Percentiles rank a stretch among this genome's conserved stretches.
phyloP scores from a whole-genome alignment of 1,284 basidiomycete species.

The Exobasidium cylindrosporum region DNA sequence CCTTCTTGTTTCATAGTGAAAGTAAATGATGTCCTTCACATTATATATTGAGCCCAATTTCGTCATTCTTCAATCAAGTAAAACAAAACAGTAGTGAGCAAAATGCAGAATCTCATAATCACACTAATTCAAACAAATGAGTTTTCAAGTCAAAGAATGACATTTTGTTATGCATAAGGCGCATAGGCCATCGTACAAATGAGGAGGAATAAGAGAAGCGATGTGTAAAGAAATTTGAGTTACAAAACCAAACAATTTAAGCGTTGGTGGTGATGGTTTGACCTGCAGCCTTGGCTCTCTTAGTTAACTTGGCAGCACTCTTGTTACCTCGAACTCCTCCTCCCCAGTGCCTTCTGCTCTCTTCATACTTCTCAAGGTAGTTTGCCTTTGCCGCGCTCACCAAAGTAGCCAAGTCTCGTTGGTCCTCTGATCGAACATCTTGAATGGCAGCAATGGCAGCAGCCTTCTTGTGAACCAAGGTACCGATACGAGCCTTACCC shows the following conservation, averaged over 20 bases:
- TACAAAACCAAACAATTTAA: neutral
- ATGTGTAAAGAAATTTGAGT: neutral
- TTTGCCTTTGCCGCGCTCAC: conserved; percentile 94
- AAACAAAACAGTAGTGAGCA: too few species aligned
- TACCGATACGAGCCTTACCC: conserved; percentile 91
- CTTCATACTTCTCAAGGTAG: conserved; percentile 88
- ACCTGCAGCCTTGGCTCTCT: conserved; percentile 87
- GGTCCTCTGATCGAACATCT: conserved; percentile 91
- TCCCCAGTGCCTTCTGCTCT: conserved; percentile 86
- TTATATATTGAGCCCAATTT: too few species aligned
- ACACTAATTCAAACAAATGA: too few species aligned
- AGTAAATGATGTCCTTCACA: too few species aligned
- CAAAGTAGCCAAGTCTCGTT: conserved; percentile 86
- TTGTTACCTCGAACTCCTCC: conserved; percentile 92
- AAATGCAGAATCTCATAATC: too few species aligned
- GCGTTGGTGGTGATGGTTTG: neutral
- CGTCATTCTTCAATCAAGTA: too few species aligned
- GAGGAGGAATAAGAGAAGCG: neutral
- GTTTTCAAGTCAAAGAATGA: too few species aligned
- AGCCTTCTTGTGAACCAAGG: conserved; percentile 97
- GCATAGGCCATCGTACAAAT: neutral
- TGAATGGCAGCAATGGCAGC: conserved; percentile 84
- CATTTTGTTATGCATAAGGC: neutral
- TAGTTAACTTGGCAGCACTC: conserved; percentile 84
- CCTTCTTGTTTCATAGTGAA: too few species aligned